A percentile compares a stretch with the other conserved stretches of the same genome.
These are phyloP conservation scores for Cystoderma amianthinum DNA, from an alignment of 768 basidiomycete species.

Conservation along the genomic window DNA sequence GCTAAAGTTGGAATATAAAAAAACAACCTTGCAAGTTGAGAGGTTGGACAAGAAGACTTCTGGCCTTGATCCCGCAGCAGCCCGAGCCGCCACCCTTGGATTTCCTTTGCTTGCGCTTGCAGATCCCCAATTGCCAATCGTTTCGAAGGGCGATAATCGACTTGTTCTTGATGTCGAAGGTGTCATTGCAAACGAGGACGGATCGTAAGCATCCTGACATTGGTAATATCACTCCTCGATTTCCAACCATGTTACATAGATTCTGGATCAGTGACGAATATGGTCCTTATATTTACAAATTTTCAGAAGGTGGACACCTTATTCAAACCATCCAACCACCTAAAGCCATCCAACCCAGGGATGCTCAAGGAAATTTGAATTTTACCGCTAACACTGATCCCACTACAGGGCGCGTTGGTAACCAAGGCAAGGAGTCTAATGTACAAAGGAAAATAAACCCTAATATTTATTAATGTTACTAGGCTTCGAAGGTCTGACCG, in stretches of 20 bases:
- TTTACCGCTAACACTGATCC: conserved; percentile 47
- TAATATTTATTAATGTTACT: background rate
- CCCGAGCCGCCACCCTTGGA: conserved; percentile 29
- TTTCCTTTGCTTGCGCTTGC: conserved; percentile 20
- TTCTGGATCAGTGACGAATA: conserved; percentile 69
- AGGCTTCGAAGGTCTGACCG: conserved; percentile 59
- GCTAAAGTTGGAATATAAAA: conserved; percentile 39
- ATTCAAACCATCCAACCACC: conserved; percentile 55
- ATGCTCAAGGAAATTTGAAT: conserved; percentile 34
- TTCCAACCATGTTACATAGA: conserved; percentile 17
- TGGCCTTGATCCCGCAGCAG: conserved; percentile 46
- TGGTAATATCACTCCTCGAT: background rate
- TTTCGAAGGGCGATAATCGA: conserved; percentile 31
- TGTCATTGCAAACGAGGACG: conserved; percentile 48
- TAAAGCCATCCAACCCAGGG: conserved; percentile 43
- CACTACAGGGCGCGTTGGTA: conserved; percentile 43
- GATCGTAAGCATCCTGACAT: conserved; percentile 35
- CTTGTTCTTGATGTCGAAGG: conserved; percentile 56
- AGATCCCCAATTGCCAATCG: conserved; percentile 41
- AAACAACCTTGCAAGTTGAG: conserved; percentile 45
- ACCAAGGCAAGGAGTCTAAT: conserved; percentile 36
- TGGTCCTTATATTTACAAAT: conserved; percentile 58
- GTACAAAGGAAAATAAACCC: too few species aligned
- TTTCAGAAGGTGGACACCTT: conserved; percentile 36
- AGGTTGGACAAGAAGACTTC: conserved; percentile 37